Conservation (phyloP, 2,329 filamentous ascomycete species). For the Arthrobotrys iridis region DNA sequence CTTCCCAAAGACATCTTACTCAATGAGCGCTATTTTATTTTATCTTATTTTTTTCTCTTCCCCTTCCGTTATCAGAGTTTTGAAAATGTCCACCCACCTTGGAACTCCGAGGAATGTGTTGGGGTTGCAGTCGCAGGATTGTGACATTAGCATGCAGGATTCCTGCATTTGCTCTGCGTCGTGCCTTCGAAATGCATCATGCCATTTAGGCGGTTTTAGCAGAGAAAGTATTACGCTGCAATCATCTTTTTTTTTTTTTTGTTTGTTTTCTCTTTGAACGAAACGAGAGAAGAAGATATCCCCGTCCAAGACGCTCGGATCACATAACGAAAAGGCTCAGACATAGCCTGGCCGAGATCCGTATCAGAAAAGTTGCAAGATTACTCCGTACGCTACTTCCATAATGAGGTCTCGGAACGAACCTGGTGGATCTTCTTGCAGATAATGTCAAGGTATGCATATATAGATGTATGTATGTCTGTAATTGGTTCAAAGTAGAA, state of each 20-base stretch:
- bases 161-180: conserved; percentile 9
- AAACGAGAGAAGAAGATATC: neutral
- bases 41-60: neutral
- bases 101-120: conserved; percentile 49
- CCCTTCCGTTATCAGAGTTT: neutral
- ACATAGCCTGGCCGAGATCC: neutral
- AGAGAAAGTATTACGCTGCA: neutral
- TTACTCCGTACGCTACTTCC: neutral
- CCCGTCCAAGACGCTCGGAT: neutral
- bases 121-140: conserved; percentile 7
- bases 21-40: neutral
- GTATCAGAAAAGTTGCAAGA: conserved; percentile 1
- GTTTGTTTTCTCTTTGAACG: neutral
- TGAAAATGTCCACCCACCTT: conserved; percentile 2
- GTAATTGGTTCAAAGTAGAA: neutral
- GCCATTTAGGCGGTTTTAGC: conserved; percentile 30
- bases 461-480: too few relatives aligned
- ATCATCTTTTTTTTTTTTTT: neutral
- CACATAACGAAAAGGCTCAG: neutral
- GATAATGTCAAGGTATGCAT: neutral
- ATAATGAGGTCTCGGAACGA: conserved; percentile 2
- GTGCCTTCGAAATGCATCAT: neutral
- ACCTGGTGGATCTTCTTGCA: neutral
- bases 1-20: neutral
- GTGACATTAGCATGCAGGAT: conserved; percentile 13